Base-by-base conservation (phyloP, 2,329 filamentous ascomycete genomes). In the Pseudocercospora fijiensis region DNA sequence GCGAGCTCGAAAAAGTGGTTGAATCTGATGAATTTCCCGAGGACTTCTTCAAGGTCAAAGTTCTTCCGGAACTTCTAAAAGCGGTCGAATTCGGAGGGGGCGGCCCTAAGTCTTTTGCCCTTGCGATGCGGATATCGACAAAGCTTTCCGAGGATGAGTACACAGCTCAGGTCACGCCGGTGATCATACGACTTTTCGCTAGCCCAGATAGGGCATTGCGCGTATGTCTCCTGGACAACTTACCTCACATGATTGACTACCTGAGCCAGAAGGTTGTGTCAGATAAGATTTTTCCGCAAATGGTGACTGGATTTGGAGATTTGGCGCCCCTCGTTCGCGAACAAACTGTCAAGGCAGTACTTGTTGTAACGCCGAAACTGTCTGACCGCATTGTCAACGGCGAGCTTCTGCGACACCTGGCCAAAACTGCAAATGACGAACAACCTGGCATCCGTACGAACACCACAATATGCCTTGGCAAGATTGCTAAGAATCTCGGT, bases 31-130 rank as follows among this genome's bases (percentile, higher is more conserved):
- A 99, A 76, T 97, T 98, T 66, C 95, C 95, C 0, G 94, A 97
- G 74, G 95, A 98, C 64, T 99, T 96, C 77, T 96, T 98, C 83
- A 96, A 96, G 75, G 90, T 96, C 84, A 99, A 98, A 74, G 88
- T 99, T 3, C 83, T 99, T 8, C 95, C 95, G 0, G 95, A 99
- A 75, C 81, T 99, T 28, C 84, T 99, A n/a, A 99, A 98, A 75
- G 96, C 93, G 0, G 92, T 98, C n/a, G 95, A 99, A 73, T 99
- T 97, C 76, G 95, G 95, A 7, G 95, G 94, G 10, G 95, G 95
- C 27, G 95, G 95, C 0, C 91, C 94, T 0, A 96, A 96, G 74
- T 93, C 96, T 0, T 90, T 99, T 64, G 81, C 84, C 0, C 88
- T 96, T 1, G 91, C 96, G 45, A 87, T 98, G 82, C 96, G 96